A percentile compares a stretch with the other conserved stretches of the same genome.
These are phyloP conservation scores for Plenodomus biglobosus DNA, from an alignment of 2,329 filamentous ascomycete species.

Conservation along the genomic window DNA sequence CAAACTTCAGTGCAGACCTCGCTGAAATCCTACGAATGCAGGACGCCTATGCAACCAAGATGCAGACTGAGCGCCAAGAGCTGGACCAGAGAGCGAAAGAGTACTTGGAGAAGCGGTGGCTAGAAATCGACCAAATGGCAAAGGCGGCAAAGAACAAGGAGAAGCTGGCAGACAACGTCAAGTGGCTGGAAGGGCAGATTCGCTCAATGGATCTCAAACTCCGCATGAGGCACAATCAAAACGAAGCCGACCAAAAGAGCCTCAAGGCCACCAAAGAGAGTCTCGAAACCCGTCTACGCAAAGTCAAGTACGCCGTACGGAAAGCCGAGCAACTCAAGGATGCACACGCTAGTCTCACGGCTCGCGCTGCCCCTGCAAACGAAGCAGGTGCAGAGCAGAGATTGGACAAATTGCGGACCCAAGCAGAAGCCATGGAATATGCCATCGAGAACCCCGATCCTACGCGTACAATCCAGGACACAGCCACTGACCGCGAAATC, in stretches of 20 bases:
- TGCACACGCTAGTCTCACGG: slow-evolving; percentile 15
- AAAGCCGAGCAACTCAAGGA: slow-evolving; percentile 28
- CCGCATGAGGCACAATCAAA: slow-evolving; percentile 29
- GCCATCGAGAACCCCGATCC: slow-evolving; percentile 20
- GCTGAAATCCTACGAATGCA: slow-evolving; percentile 58
- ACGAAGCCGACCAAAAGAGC: slow-evolving; percentile 28
- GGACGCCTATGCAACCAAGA: slow-evolving; percentile 38
- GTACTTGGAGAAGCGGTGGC: slow-evolving; percentile 28
- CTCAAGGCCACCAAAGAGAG: slow-evolving; percentile 24
- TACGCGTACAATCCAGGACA: slow-evolving; percentile 10
- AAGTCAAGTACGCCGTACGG: slow-evolving; percentile 26
- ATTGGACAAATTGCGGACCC: slow-evolving; percentile 15
- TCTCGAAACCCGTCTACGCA: slow-evolving; percentile 25
- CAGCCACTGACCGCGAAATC: slow-evolving; percentile 13
- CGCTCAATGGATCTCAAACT: slow-evolving; percentile 25
- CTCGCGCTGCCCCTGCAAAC: slow-evolving; percentile 22
- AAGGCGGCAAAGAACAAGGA: slow-evolving; percentile 16
- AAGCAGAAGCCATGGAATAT: slow-evolving; percentile 11
- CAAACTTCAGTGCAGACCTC: slow-evolving; percentile 63
- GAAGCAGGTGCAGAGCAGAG: slow-evolving; percentile 22
- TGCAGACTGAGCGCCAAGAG: slow-evolving; percentile 18
- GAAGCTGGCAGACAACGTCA: slow-evolving; percentile 20
- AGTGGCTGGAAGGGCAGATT: slow-evolving; percentile 33
- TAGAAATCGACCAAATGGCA: slow-evolving; percentile 23
- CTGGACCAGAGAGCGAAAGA: slow-evolving; percentile 16